Evolutionary conservation across 768 basidiomycete species (phyloP), one percentile per base, ranked within the genome.

Genomic region (Cubamyces lactineus): DNA sequence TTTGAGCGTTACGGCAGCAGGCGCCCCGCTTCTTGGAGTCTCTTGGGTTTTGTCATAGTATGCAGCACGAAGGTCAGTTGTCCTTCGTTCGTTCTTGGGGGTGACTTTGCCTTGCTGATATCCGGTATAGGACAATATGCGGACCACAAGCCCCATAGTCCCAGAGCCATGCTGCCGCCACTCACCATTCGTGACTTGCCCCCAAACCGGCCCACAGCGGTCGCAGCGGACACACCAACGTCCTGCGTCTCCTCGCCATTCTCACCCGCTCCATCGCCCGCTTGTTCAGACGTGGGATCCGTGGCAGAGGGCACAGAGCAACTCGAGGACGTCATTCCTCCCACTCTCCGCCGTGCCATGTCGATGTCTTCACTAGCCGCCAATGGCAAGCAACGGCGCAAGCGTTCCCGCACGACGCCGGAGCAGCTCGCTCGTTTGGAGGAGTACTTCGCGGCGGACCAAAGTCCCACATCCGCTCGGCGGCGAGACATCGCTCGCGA

Each of bases 361-460:
- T 61, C 64, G 6, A 41, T 57, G 24, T 57, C 55, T 15, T 28
- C 65, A 2, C 41, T 57, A 64, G 72, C 51, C 1, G 57, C n/a
- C 5, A 43, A 30, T n/a, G 77, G 75, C 42, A 81, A 75, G 66
- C 85, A 87, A 70, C 85, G 88, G 73, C 82, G 86, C 49, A 66
- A 66, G 42, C 60, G 67, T 5, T 88, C 85, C 17, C 84, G 91
- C 9, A 89, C 93, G 46, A 92, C 88, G 0, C 87, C 88, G 39
- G 88, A 89, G 54, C 92, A 94, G 68, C 83, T 93, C n/a, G 79
- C 82, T 3, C 86, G 89, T 57, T 76, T 94, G 39, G 92, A 94
- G 66, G 82, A 78, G 2, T 84, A 86, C 67, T 94, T 93, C 70
- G 73, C 83, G 13, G 68, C 75, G 52, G 89, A 92, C 71, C 80